Base-by-base conservation (phyloP, 1,284 basidiomycete species). In the Malassezia sp. region DNA sequence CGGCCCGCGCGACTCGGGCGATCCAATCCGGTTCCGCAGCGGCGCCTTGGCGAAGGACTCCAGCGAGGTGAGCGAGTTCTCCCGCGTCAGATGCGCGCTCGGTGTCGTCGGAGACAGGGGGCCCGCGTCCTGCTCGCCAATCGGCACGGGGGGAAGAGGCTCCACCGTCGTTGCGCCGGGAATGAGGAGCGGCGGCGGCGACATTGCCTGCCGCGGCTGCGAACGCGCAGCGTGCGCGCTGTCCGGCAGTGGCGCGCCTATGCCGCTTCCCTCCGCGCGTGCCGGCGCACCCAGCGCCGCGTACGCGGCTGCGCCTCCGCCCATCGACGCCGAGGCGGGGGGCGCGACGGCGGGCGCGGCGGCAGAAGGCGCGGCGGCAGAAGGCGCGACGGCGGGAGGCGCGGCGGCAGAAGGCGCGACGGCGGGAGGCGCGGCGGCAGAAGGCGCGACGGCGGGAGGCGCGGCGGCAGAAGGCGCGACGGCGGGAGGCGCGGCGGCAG, bases 81-180 rank as follows among this genome's bases (percentile, higher is more conserved):
- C 45, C n/a, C 44, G 44, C 11, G 39, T 42, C 21, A 40, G 37
- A 7, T 20, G 45, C 30, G 26, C 51, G 9, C 41, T 38, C 15
- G 37, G n/a, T 17, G 35, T 17, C 5, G 40, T 34, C 24, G 45
- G 38, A 10, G 41, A 42, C 9, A 32, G 22, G 4, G 32, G 40
- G 15, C 41, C 41, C 4, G 34, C 15, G 12, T 49, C 46, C 32
- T 49, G 34, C 24, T 48, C 45, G 1, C 26, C 41, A 8, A 42
- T n/a, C 21, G 39, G 34, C 9, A 42, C 38, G 8, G 18, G n/a
- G 6, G 40, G 40, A 11, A 42, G 30, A 10, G 15, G 11, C 10
- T 42, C 45, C 27, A 14, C 38, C 7, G 39, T 31, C 11, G 29
- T 18, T 21, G 27, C 18, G 6, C 35, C 29, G 14, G 46, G 46